Conservation (phyloP, 495 filamentous ascomycete genomes). For the Talaromyces wortmannii region DNA sequence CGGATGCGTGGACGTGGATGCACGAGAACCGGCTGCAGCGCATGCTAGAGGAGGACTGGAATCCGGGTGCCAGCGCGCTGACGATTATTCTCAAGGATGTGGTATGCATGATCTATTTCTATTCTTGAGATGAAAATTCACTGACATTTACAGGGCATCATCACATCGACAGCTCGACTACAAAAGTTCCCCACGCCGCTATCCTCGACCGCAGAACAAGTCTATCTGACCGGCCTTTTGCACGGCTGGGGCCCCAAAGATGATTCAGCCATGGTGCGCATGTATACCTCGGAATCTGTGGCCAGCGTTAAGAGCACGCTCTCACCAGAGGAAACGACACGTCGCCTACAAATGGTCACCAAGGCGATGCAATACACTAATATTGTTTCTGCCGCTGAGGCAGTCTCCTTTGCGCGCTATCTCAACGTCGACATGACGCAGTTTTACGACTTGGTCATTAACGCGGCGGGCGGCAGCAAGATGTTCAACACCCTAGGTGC, state of each 20-base stretch:
- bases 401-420: conserved; percentile 55
- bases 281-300: conserved; percentile 45
- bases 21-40: conserved; percentile 67
- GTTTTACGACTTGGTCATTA: conserved; percentile 59
- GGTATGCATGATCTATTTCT: conserved; percentile 19
- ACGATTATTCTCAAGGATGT: conserved; percentile 78
- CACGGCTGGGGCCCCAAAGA: conserved; percentile 60
- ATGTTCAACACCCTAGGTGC: conserved; percentile 52
- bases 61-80: conserved; percentile 58
- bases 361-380: conserved; percentile 58
- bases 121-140: not conserved
- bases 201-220: conserved; percentile 61
- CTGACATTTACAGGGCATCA: conserved; percentile 48
- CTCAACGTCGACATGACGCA: conserved; percentile 59
- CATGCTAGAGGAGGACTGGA: conserved; percentile 62
- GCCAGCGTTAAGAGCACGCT: conserved; percentile 20
- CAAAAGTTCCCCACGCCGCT: conserved; percentile 62
- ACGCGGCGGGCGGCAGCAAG: conserved; percentile 62
- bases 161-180: conserved; percentile 59
- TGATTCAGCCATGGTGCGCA: conserved; percentile 61
- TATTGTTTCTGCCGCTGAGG: conserved; percentile 57
- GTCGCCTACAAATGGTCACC: conserved; percentile 44
- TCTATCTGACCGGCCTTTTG: conserved; percentile 53
- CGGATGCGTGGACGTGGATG: conserved; percentile 72
- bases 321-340: conserved; percentile 20